Conservation (phyloP, 352 stramenopile species). For the Nothophytophthora sp. region DNA sequence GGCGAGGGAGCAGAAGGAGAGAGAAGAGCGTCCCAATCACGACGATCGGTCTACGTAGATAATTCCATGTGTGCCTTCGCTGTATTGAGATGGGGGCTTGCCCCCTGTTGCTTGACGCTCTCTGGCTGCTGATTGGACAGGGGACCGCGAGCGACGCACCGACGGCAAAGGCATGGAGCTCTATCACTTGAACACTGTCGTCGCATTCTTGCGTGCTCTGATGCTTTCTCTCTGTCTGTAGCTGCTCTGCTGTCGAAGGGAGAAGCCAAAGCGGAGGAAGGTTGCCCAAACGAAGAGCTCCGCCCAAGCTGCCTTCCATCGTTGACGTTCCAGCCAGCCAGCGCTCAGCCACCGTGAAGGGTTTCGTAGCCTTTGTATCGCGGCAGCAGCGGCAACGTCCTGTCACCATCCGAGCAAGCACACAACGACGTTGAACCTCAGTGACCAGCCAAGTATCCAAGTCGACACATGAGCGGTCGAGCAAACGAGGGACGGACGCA, state of each 20-base stretch:
- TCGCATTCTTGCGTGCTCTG: too few species aligned
- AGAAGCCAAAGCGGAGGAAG: conserved; percentile 17
- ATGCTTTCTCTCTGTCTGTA: too few species aligned
- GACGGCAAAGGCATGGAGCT: too few species aligned
- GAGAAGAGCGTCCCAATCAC: too few species aligned
- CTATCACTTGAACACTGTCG: too few species aligned
- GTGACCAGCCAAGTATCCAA: neutral
- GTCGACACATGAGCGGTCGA: neutral
- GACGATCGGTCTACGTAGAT: neutral
- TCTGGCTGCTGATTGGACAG: too few species aligned
- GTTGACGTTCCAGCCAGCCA: neutral
- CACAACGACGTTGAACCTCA: conserved; percentile 7
- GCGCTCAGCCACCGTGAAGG: neutral
- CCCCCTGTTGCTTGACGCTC: too few species aligned
- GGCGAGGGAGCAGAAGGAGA: neutral
- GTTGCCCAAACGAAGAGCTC: conserved; percentile 13
- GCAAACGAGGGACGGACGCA: conserved; percentile 16
- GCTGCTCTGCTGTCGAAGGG: too few species aligned
- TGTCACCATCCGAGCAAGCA: conserved; percentile 7
- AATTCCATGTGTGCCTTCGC: neutral
- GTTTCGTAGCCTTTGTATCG: conserved; percentile 29
- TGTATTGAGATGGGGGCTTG: neutral
- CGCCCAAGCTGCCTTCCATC: too few species aligned
- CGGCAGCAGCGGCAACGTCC: conserved; percentile 29
- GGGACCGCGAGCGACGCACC: too few species aligned